Evolutionary conservation across 106 monocot genomes (phyloP), one percentile per base, ranked within the genome.

Genomic region (Dendrobium catenatum): DNA sequence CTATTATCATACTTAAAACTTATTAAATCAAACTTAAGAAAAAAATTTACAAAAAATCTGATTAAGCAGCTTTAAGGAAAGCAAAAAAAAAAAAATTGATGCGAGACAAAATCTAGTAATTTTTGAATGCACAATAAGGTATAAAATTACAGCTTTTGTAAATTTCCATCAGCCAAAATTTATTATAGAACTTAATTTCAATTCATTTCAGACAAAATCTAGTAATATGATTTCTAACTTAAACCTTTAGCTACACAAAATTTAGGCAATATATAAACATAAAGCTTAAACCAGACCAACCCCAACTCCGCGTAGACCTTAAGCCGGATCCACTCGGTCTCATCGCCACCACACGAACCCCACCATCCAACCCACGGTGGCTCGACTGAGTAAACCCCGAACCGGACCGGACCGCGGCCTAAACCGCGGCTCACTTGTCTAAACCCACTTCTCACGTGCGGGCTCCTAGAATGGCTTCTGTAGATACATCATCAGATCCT

Each of bases 401-500:
- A 24, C 27, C 13, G 49, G 17, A 76, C 76, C 76, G 6, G n/a
- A 74, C 74, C 74, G 73, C 73, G 42, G 74, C 42, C 73, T 70
- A 20, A 42, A 74, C 70, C 43, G 43, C 33, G 33, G 37, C 15
- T 2, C 72, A 72, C 72, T 27, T 40, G 11, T 15, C 4, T 40
- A 17, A 13, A n/a, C 73, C 42, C 42, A 42, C 51, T 42, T 44
- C n/a, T 66, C 44, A 42, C 9, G 19, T 43, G 64, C 26, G 9
- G 64, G 7, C 64, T 16, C 10, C 37, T 26, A 82, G 47, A 82
- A 82, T 26, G 82, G 82, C 68, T 77, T 82, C 68, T 77, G 82
- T 43, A 82, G 68, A 74, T 77, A 82, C 77, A 68, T 77, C 67
- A 82, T 49, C 46, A 82, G n/a, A 61, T 82, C 82, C 68, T 77